Percentiles rank a stretch among this genome's conserved stretches.
Evolutionary conservation across 176 grass and related monocot genomes (phyloP).

Genomic region (Lolium rigidum): DNA sequence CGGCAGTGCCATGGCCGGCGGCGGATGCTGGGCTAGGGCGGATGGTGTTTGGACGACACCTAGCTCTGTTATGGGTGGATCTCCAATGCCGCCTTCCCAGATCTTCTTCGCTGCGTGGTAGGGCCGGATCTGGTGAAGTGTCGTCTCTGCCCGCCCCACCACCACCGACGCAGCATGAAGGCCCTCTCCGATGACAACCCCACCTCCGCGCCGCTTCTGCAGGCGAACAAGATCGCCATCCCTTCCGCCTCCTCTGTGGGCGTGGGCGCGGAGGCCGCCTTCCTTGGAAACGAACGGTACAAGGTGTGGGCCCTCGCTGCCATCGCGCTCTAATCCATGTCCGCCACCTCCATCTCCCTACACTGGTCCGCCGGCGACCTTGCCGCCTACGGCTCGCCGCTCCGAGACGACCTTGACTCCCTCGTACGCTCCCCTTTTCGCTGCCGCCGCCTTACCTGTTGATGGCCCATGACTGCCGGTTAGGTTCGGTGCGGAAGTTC

Average conservation of each 20-base stretch:
- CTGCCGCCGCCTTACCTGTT: background rate
- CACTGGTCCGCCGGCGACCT: conserved; percentile 69
- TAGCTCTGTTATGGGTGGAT: no score
- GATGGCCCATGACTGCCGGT: no score
- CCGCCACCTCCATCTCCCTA: conserved; percentile 79
- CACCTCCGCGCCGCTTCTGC: conserved; percentile 12
- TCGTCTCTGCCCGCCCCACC: background rate
- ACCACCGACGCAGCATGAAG: conserved; percentile 58
- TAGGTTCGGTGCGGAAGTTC: no score
- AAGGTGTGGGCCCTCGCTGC: conserved; percentile 87
- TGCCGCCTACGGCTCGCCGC: conserved; percentile 14
- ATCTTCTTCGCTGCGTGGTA: no score
- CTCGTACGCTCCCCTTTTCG: conserved; percentile 36
- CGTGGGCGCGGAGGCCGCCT: conserved; percentile 19
- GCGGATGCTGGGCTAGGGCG: no score
- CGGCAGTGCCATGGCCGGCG: no score
- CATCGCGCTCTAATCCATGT: conserved; percentile 96
- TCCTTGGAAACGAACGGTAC: conserved; percentile 68
- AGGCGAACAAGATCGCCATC: conserved; percentile 45
- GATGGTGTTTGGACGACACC: no score
- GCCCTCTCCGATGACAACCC: conserved; percentile 33
- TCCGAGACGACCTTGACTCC: conserved; percentile 62
- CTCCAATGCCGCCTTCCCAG: no score
- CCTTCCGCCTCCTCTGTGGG: background rate
- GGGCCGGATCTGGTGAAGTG: no score